These are phyloP conservation scores for Spizellomyces sp. DNA, from an alignment of 192 early-diverging fungal species.

Conservation along the genomic window DNA sequence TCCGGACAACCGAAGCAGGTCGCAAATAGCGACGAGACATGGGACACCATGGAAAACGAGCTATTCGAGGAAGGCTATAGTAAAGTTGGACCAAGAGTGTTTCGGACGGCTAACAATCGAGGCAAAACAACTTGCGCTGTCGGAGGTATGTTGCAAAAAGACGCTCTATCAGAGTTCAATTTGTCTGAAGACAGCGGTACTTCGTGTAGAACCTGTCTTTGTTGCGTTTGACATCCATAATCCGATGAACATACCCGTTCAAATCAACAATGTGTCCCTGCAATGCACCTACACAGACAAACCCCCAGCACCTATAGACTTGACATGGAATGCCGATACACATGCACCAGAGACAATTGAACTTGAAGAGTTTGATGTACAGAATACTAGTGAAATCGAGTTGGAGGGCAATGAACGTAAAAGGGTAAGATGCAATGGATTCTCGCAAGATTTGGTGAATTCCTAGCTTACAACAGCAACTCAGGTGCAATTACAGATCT, in stretches of 20 bases:
- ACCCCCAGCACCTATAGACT: constrained; percentile 28
- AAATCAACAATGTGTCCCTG: constrained; percentile 64
- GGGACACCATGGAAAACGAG: constrained; percentile 71
- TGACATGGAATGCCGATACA: constrained; percentile 30
- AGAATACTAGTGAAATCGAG: constrained; percentile 50
- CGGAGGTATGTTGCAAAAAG: constrained; percentile 56
- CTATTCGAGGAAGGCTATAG: constrained; percentile 57
- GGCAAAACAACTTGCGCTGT: constrained; percentile 70
- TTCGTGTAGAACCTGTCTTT: constrained; percentile 65
- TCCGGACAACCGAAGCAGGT: constrained; percentile 35
- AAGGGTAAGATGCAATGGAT: neutral
- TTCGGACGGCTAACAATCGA: constrained; percentile 37
- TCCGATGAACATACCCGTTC: constrained; percentile 72
- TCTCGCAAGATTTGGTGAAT: neutral
- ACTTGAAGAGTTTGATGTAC: constrained; percentile 60
- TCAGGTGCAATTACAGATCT: constrained; percentile 68
- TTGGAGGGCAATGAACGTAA: constrained; percentile 54
- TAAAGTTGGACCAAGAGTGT: constrained; percentile 4
- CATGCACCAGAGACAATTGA: constrained; percentile 26
- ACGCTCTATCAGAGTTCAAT: neutral
- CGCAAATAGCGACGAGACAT: constrained; percentile 52
- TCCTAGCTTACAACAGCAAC: neutral
- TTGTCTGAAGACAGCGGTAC: neutral
- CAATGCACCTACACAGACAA: constrained; percentile 40
- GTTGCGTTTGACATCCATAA: constrained; percentile 68